Evolutionary conservation across 257 asterid genomes (phyloP).

Genomic region (Lavandula angustifolia): DNA sequence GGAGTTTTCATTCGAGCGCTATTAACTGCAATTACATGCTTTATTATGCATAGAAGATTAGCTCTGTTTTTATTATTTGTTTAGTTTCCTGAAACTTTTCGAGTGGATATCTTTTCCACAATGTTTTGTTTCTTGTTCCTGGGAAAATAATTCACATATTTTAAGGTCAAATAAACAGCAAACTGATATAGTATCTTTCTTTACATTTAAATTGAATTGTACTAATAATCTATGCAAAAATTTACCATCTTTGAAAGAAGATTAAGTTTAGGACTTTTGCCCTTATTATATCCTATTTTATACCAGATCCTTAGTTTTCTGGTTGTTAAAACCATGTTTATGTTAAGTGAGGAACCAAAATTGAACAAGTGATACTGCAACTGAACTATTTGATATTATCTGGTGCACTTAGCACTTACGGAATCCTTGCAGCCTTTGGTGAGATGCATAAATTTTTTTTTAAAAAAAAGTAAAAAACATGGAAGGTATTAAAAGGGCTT

Average conservation of each 20-base stretch:
- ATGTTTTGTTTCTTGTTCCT: background rate
- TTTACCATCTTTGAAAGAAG: background rate
- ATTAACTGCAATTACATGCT: constrained; percentile 8
- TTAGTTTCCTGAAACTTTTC: background rate
- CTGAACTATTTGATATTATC: constrained; percentile 4
- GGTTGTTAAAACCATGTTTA: background rate
- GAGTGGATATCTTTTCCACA: background rate
- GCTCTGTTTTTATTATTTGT: background rate
- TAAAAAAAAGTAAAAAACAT: no score
- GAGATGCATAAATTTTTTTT: no score
- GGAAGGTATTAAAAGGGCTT: background rate
- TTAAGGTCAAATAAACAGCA: constrained; percentile 6
- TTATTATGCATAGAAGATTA: background rate
- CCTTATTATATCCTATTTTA: background rate
- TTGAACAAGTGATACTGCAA: background rate
- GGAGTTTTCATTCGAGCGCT: constrained; percentile 12
- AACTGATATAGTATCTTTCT: background rate
- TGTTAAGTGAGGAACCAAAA: background rate
- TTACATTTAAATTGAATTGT: background rate
- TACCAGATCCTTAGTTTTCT: background rate
- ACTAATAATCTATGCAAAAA: background rate
- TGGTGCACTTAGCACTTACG: background rate
- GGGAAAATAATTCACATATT: no score
- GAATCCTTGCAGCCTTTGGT: background rate
- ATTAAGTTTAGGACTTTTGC: no score